phyloP scores from a whole-genome alignment of 192 early-diverging fungal species.

The Coemansia sp. region DNA sequence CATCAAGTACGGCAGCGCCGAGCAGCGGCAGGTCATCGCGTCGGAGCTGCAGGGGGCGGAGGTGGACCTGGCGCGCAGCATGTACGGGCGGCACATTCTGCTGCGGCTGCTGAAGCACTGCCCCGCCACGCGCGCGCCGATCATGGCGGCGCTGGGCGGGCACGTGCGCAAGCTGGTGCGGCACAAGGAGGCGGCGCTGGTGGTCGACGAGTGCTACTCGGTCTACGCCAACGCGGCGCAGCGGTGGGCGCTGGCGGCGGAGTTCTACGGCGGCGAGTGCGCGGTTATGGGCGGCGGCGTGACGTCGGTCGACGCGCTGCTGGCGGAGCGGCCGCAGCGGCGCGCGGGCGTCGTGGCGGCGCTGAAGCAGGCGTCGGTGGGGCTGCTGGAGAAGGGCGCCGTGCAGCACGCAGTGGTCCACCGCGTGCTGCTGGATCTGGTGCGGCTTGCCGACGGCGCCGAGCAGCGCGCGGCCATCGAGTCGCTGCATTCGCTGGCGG shows the following conservation, averaged over 20 bases:
- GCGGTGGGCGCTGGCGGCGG: slow-evolving; percentile 70
- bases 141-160: slow-evolving; percentile 79
- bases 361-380: slow-evolving; percentile 63
- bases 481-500: slow-evolving; percentile 76
- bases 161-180: slow-evolving; percentile 79
- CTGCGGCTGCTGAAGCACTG: slow-evolving; percentile 83
- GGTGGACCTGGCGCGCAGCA: slow-evolving; percentile 66
- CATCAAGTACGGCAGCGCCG: slow-evolving; percentile 81
- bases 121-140: slow-evolving; percentile 61
- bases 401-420: slow-evolving; percentile 80
- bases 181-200: slow-evolving; percentile 83
- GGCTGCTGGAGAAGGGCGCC: slow-evolving; percentile 81
- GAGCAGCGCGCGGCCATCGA: slow-evolving; percentile 70
- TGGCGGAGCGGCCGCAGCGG: slow-evolving; percentile 50
- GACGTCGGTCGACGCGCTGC: slow-evolving; percentile 49
- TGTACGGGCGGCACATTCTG: slow-evolving; percentile 90
- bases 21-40: slow-evolving; percentile 77
- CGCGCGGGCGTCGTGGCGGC: slow-evolving; percentile 60
- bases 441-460: slow-evolving; percentile 60
- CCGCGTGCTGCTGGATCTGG: slow-evolving; percentile 81
- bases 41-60: slow-evolving; percentile 77
- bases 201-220: slow-evolving; percentile 83
- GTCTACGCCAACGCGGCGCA: slow-evolving; percentile 78
- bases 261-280: slow-evolving; percentile 94
- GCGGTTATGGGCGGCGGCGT: slow-evolving; percentile 67